Percentiles rank a stretch among this genome's conserved stretches.
Conservation (phyloP, 2,329 filamentous ascomycete genomes). For the Stemphylium beticola region DNA sequence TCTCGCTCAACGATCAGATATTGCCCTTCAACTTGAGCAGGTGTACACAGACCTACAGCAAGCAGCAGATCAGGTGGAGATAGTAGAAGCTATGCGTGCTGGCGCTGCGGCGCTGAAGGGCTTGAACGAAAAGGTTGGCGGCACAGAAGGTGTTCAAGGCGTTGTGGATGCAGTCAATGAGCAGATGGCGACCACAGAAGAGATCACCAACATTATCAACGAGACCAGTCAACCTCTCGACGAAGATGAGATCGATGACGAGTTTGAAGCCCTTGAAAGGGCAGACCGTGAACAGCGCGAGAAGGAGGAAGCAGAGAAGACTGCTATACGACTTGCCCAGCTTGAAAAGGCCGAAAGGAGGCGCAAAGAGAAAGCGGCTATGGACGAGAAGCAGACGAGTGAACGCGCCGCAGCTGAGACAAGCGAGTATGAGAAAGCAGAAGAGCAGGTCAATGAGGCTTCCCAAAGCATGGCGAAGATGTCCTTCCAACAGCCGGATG, state of each 20-base stretch:
- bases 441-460: slow-evolving; percentile 23
- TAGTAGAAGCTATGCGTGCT: slow-evolving; percentile 82
- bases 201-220: slow-evolving; percentile 77
- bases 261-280: slow-evolving; percentile 76
- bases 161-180: slow-evolving; percentile 77
- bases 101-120: slow-evolving; percentile 74
- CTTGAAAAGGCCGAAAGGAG: slow-evolving; percentile 45
- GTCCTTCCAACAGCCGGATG: slow-evolving; percentile 24
- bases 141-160: slow-evolving; percentile 74
- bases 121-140: slow-evolving; percentile 79
- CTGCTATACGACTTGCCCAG: slow-evolving; percentile 55
- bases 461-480: slow-evolving; percentile 25
- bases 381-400: slow-evolving; percentile 52
- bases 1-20: slow-evolving; percentile 72
- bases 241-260: slow-evolving; percentile 84
- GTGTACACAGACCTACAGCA: slow-evolving; percentile 84
- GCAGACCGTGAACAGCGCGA: slow-evolving; percentile 79
- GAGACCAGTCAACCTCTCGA: slow-evolving; percentile 66
- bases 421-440: slow-evolving; percentile 4
- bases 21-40: slow-evolving; percentile 81
- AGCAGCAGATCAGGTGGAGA: slow-evolving; percentile 81
- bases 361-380: slow-evolving; percentile 51
- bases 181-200: slow-evolving; percentile 76
- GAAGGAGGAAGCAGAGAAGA: slow-evolving; percentile 59
- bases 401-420: neutral